Percentiles rank a stretch among this genome's conserved stretches.
Evolutionary conservation across 1,284 basidiomycete genomes (phyloP).

Genomic region (Inonotus obliquus): DNA sequence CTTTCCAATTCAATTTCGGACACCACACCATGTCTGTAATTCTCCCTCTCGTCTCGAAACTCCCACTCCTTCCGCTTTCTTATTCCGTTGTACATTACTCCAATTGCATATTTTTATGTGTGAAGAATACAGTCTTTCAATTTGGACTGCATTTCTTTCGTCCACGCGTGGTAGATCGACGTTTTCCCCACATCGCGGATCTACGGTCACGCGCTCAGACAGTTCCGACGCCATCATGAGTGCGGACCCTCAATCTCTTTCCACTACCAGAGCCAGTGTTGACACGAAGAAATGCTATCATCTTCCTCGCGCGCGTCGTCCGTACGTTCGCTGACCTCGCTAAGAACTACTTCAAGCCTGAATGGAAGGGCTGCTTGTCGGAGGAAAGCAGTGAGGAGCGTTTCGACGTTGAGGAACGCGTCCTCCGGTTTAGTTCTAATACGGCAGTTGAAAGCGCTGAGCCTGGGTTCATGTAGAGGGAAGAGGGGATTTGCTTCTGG

Average conservation of each 20-base stretch:
- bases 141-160: no score
- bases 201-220: conserved; percentile 1
- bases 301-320: conserved; percentile 5
- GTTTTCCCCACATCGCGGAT: conserved; percentile 4
- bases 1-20: not conserved
- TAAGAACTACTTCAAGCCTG: not conserved
- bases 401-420: not conserved
- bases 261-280: not conserved
- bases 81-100: not conserved
- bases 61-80: not conserved
- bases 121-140: no score
- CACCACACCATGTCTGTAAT: not conserved
- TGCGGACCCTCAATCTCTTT: not conserved
- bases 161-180: not conserved
- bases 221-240: not conserved
- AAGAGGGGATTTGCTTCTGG: conserved; percentile 1
- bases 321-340: not conserved
- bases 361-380: not conserved
- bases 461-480: not conserved
- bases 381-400: not conserved
- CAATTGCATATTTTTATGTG: no score
- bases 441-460: not conserved
- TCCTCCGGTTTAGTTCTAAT: not conserved
- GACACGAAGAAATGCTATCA: not conserved
- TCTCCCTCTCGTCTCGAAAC: no score